These are phyloP conservation scores for Chalciporus pseudorubinellus DNA, from an alignment of 768 basidiomycete species.

Conservation along the genomic window DNA sequence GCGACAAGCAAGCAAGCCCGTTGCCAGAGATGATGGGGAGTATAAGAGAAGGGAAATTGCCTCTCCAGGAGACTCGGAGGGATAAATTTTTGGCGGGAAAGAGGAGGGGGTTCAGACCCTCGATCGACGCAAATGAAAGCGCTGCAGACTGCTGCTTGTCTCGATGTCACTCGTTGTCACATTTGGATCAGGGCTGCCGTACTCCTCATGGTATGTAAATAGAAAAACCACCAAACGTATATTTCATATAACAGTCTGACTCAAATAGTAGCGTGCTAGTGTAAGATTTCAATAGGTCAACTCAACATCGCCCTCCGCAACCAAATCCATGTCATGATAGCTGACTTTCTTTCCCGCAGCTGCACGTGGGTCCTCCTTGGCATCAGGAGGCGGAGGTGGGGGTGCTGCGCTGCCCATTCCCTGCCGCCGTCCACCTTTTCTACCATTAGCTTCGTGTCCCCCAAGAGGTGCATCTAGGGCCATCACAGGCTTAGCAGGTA, in stretches of 20 bases:
- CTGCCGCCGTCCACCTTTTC: slow-evolving; percentile 39
- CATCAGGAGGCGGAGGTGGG: slow-evolving; percentile 83
- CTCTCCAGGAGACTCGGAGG: slow-evolving; percentile 30
- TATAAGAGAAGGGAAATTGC: slow-evolving; percentile 9
- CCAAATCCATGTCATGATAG: slow-evolving; percentile 95
- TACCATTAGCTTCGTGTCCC: slow-evolving; percentile 30
- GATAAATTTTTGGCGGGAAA: slow-evolving; percentile 11
- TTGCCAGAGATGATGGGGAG: slow-evolving; percentile 9
- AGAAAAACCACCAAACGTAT: slow-evolving; percentile 16
- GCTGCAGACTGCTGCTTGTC: slow-evolving; percentile 17
- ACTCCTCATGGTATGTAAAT: slow-evolving; percentile 25
- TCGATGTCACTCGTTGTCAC: slow-evolving; percentile 29
- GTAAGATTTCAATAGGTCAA: slow-evolving; percentile 40
- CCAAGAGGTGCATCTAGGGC: slow-evolving; percentile 53
- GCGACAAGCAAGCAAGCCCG: slow-evolving; percentile 16
- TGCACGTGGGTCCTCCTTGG: slow-evolving; percentile 90
- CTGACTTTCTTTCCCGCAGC: slow-evolving; percentile 86
- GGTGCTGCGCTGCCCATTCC: slow-evolving; percentile 49
- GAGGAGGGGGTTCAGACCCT: slow-evolving; percentile 21
- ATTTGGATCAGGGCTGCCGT: slow-evolving; percentile 9
- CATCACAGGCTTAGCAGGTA: slow-evolving; percentile 75
- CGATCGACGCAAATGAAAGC: slow-evolving; percentile 23
- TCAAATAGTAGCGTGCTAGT: slow-evolving; percentile 25
- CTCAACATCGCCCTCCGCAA: slow-evolving; percentile 77
- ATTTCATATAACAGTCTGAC: slow-evolving; percentile 31